Conservation (phyloP, 1,284 basidiomycete species). For the Fistulinella cinereoalba region DNA sequence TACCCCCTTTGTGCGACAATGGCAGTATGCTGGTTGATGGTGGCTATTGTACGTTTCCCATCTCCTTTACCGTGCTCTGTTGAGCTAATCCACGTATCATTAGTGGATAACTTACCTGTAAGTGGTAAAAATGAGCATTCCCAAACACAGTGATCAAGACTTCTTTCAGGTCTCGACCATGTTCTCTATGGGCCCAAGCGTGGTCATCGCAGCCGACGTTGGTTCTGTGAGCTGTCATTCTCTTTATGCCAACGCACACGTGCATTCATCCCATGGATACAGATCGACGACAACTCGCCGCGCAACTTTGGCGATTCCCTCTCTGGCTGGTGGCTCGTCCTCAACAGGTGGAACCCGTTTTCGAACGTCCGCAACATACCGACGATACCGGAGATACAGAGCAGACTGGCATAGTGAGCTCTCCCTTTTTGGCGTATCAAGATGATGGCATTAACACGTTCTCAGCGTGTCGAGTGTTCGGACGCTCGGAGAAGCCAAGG, state of each 20-base stretch:
- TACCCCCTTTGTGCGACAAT: slow-evolving; percentile 94
- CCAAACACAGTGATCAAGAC: no score
- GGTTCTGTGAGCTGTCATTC: slow-evolving; percentile 63
- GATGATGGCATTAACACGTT: background rate
- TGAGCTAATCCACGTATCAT: slow-evolving; percentile 5
- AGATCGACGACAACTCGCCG: slow-evolving; percentile 94
- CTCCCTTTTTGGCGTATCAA: no score
- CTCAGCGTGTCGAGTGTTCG: slow-evolving; percentile 90
- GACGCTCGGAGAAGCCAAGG: slow-evolving; percentile 93
- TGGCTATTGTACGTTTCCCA: slow-evolving; percentile 72
- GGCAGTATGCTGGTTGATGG: slow-evolving; percentile 94
- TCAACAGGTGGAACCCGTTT: slow-evolving; percentile 93
- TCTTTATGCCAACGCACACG: background rate
- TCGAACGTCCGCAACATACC: slow-evolving; percentile 80
- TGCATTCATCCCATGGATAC: background rate
- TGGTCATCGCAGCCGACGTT: slow-evolving; percentile 95
- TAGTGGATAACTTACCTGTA: slow-evolving; percentile 91
- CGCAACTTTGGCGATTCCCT: slow-evolving; percentile 93
- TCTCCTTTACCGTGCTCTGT: background rate
- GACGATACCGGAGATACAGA: slow-evolving; percentile 95
- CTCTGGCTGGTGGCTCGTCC: slow-evolving; percentile 94
- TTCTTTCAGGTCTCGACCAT: slow-evolving; percentile 90
- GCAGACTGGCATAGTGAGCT: slow-evolving; percentile 93
- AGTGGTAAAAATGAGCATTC: slow-evolving; percentile 16
- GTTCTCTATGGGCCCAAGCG: slow-evolving; percentile 87